Evolutionary conservation across 352 stramenopile genomes (phyloP).

Genomic region (Pythium folliculosum): DNA sequence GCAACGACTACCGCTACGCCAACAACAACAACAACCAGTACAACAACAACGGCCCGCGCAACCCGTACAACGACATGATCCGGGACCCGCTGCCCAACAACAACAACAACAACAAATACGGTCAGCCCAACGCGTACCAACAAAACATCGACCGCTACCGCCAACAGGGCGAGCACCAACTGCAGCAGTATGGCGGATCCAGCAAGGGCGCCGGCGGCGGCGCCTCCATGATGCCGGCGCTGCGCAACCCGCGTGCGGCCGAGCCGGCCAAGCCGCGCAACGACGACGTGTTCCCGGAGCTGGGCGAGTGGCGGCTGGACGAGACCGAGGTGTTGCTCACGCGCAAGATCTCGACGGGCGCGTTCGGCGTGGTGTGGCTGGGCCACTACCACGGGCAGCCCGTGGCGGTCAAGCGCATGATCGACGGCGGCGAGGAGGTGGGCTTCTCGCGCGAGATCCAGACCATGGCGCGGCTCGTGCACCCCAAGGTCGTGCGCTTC

Average conservation of each 20-base stretch:
- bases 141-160: slow-evolving; percentile 10
- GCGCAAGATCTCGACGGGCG: slow-evolving; percentile 80
- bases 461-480: slow-evolving; percentile 78
- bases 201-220: background rate
- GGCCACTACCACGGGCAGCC: slow-evolving; percentile 86
- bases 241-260: slow-evolving; percentile 7
- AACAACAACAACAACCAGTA: slow-evolving; percentile 6
- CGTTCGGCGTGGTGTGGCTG: slow-evolving; percentile 84
- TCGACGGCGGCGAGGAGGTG: slow-evolving; percentile 78
- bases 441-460: slow-evolving; percentile 82
- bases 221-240: slow-evolving; percentile 1
- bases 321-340: slow-evolving; percentile 83
- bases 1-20: slow-evolving; percentile 15
- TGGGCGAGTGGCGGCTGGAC: slow-evolving; percentile 74
- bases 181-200: slow-evolving; percentile 22
- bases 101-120: slow-evolving; percentile 25
- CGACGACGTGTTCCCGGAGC: slow-evolving; percentile 71
- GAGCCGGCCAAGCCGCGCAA: slow-evolving; percentile 33
- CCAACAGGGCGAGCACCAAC: background rate
- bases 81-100: slow-evolving; percentile 32
- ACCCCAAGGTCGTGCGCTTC: slow-evolving; percentile 87
- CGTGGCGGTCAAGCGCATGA: slow-evolving; percentile 88
- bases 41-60: background rate
- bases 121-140: slow-evolving; percentile 18
- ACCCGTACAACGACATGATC: slow-evolving; percentile 21